Evolutionary conservation across 805 yeast genomes (phyloP), one percentile per base, ranked within the genome.

Genomic region (Spathaspora sp.): DNA sequence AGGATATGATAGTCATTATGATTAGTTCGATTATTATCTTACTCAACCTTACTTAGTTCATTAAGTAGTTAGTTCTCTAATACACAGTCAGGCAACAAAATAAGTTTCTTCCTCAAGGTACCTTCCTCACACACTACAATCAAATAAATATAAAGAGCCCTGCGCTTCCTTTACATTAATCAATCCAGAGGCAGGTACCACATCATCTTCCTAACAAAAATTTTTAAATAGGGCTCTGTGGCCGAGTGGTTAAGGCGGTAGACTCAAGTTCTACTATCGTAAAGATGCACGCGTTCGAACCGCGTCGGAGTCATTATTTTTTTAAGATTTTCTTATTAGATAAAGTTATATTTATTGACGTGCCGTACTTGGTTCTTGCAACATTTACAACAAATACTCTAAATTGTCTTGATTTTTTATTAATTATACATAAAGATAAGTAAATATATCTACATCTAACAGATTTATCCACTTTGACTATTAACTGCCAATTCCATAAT

Each of bases 401-500:
- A 4, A 23, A 29, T 29, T 9, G 32, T 29, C 32, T 29, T 29
- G 11, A 5, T 29, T 29, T 29, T 29, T 29, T 10, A n/a, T n/a
- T 35, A 8, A 11, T n/a, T 35, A 35, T 16, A 42, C 44, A 42
- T 6, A 42, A 23, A 23, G 26, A 4, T 23, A 23, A 23, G 6
- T 23, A 23, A 23, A 23, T 23, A 23, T 23, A 23, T 23, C 6
- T 6, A 23, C 26, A 23, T 4, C 26, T 23, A 6, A 23, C 26
- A 23, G 26, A 19, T 42, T 18, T 45, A 54, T 5, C 53, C 54
- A 46, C 76, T 77, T 59, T 90, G 97, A 62, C 93, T 84, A 64
- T 93, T 94, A 16, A 94, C 98, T 0, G 99, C 99, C 57, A 93
- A 77, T 68, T 93, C 98, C 97, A 93, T 91, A 55, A 93, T 93